A percentile compares a stretch with the other conserved stretches of the same genome.
phyloP scores from a whole-genome alignment of 2,329 filamentous ascomycete species.

The Phaeosphaeriaceae sp. region DNA sequence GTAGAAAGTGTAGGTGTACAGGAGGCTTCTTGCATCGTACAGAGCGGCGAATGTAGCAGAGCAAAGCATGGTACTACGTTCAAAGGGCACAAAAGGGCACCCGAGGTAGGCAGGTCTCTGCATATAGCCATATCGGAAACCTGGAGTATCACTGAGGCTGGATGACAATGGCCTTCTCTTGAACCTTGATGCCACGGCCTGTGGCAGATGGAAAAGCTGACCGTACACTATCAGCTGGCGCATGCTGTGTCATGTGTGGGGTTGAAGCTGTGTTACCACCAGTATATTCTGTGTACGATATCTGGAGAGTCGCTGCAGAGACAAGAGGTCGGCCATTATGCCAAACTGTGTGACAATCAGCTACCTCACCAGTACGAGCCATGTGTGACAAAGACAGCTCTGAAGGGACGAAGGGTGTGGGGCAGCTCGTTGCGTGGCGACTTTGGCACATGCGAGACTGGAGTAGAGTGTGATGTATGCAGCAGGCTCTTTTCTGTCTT shows the following conservation, averaged over 20 bases:
- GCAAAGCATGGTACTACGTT: slow-evolving; percentile 17
- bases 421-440: slow-evolving; percentile 17
- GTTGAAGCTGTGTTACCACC: slow-evolving; percentile 20
- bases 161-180: slow-evolving; percentile 10
- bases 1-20: slow-evolving; percentile 1
- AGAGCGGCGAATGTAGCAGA: slow-evolving; percentile 15
- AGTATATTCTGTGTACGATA: slow-evolving; percentile 26
- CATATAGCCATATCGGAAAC: slow-evolving; percentile 11
- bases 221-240: slow-evolving; percentile 32
- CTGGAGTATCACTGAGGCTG: slow-evolving; percentile 9
- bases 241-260: slow-evolving; percentile 35
- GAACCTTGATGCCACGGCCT: slow-evolving; percentile 6
- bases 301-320: slow-evolving; percentile 19
- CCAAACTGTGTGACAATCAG: slow-evolving; percentile 15
- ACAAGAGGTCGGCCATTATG: slow-evolving; percentile 6
- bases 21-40: slow-evolving; percentile 3
- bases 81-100: slow-evolving; percentile 1
- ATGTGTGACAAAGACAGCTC: slow-evolving; percentile 10
- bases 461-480: slow-evolving; percentile 10
- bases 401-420: slow-evolving; percentile 19
- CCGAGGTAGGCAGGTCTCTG: slow-evolving; percentile 7
- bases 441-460: slow-evolving; percentile 8
- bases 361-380: slow-evolving; percentile 14
- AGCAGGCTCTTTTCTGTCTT: background rate
- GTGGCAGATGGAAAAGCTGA: slow-evolving; percentile 14